Evolutionary conservation across 768 basidiomycete genomes (phyloP).

Genomic region (Collybiopsis confluens): DNA sequence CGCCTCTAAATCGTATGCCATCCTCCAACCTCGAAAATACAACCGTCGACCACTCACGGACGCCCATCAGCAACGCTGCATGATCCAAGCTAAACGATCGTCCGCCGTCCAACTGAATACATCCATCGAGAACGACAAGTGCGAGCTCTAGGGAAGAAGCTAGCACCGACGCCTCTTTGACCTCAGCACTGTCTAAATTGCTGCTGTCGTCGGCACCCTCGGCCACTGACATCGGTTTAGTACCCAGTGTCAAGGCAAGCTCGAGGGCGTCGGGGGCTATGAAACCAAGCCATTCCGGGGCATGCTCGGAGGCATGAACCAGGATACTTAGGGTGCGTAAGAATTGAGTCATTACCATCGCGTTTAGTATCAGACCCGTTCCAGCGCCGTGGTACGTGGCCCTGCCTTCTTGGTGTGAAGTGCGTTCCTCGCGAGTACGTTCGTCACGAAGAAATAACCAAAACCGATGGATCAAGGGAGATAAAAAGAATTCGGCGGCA

Average conservation of each 20-base stretch:
- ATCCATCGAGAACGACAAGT: slow-evolving; percentile 71
- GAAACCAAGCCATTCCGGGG: slow-evolving; percentile 75
- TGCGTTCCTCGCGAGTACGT: slow-evolving; percentile 69
- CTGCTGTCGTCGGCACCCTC: slow-evolving; percentile 29
- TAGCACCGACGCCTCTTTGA: slow-evolving; percentile 69
- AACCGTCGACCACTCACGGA: slow-evolving; percentile 76
- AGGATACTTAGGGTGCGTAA: slow-evolving; percentile 74
- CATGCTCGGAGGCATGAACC: slow-evolving; percentile 77
- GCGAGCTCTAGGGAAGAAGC: slow-evolving; percentile 74
- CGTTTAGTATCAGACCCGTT: slow-evolving; percentile 77
- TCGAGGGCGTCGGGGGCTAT: slow-evolving; percentile 82
- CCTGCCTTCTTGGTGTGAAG: slow-evolving; percentile 49
- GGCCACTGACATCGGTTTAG: slow-evolving; percentile 49
- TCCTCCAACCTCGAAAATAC: slow-evolving; percentile 64
- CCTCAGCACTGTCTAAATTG: slow-evolving; percentile 26
- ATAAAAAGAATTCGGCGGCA: slow-evolving; percentile 84
- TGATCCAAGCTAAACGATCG: slow-evolving; percentile 72
- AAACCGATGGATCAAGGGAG: slow-evolving; percentile 89
- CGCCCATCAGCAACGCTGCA: slow-evolving; percentile 61
- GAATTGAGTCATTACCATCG: slow-evolving; percentile 72
- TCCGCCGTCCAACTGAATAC: slow-evolving; percentile 74
- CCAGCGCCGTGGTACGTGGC: slow-evolving; percentile 68
- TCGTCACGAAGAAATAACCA: slow-evolving; percentile 92
- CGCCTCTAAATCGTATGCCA: slow-evolving; percentile 56
- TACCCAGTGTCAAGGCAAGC: slow-evolving; percentile 76